A percentile compares a stretch with the other conserved stretches of the same genome.
Evolutionary conservation across 2,329 filamentous ascomycete species (phyloP).

Genomic region (Verticillium albo-atrum): DNA sequence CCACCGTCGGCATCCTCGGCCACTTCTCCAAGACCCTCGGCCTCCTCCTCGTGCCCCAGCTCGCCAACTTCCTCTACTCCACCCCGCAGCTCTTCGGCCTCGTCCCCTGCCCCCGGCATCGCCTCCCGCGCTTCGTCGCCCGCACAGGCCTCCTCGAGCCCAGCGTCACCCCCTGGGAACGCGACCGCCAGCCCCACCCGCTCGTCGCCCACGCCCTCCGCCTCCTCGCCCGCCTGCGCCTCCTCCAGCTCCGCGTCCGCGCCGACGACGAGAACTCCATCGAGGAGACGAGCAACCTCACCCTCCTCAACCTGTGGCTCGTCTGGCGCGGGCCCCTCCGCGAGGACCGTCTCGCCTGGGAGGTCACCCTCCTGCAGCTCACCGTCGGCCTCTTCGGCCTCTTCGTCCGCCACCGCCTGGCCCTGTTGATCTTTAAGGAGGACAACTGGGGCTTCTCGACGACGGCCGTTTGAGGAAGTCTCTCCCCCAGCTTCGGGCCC

Average conservation of each 20-base stretch:
- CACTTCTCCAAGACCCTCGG: constrained; percentile 98
- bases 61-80: constrained; percentile 96
- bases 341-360: constrained; percentile 77
- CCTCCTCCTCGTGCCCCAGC: constrained; percentile 85
- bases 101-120: constrained; percentile 88
- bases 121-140: constrained; percentile 83
- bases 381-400: constrained; percentile 74
- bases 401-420: constrained; percentile 80
- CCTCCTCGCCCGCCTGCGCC: constrained; percentile 60
- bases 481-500: too few relatives aligned
- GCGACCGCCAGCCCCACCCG: constrained; percentile 62
- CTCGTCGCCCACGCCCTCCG: constrained; percentile 61
- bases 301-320: constrained; percentile 91
- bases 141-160: constrained; percentile 81
- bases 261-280: constrained; percentile 63
- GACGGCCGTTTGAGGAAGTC: neutral
- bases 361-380: constrained; percentile 76
- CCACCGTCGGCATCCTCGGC: constrained; percentile 90
- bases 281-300: constrained; percentile 81
- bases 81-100: constrained; percentile 85
- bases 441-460: constrained; percentile 62
- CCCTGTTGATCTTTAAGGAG: constrained; percentile 81
- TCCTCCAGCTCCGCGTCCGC: constrained; percentile 58
- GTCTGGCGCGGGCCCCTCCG: constrained; percentile 90
- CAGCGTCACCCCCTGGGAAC: constrained; percentile 71